Conservation (phyloP, 78 protist species). For the Dictyostelium capitatum region DNA sequence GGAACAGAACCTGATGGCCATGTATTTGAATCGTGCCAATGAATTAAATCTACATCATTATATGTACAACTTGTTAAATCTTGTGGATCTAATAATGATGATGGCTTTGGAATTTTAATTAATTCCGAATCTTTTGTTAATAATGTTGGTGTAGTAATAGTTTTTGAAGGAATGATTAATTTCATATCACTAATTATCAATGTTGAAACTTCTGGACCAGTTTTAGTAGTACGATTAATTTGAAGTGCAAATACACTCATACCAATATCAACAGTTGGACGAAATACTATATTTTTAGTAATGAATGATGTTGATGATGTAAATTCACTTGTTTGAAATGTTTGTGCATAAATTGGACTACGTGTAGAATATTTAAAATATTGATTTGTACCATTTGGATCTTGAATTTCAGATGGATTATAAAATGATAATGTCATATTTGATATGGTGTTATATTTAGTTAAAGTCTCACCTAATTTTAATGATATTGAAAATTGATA, state of each 20-base stretch:
- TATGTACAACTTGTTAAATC: conserved; percentile 53
- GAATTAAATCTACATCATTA: background rate
- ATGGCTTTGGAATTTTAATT: conserved; percentile 14
- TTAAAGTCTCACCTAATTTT: background rate
- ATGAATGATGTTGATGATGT: background rate
- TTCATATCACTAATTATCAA: conserved; percentile 26
- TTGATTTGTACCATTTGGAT: conserved; percentile 26
- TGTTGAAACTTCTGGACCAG: conserved; percentile 1
- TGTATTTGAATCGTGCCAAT: conserved; percentile 78
- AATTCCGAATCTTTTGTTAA: conserved; percentile 23
- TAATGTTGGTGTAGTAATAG: conserved; percentile 12
- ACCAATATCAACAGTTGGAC: background rate
- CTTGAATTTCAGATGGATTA: background rate
- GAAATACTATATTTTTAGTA: background rate
- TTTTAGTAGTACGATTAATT: background rate
- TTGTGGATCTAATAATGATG: background rate
- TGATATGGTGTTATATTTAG: background rate
- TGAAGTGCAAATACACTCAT: background rate
- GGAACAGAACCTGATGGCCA: conserved; percentile 80
- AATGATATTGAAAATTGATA: conserved; percentile 13
- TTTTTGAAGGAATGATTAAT: background rate
- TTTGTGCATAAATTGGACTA: background rate
- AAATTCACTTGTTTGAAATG: conserved; percentile 5
- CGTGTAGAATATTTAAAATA: background rate
- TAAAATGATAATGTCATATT: conserved; percentile 11